Base-by-base conservation (phyloP, 257 asterid genomes). In the Solanum bulbocastanum region DNA sequence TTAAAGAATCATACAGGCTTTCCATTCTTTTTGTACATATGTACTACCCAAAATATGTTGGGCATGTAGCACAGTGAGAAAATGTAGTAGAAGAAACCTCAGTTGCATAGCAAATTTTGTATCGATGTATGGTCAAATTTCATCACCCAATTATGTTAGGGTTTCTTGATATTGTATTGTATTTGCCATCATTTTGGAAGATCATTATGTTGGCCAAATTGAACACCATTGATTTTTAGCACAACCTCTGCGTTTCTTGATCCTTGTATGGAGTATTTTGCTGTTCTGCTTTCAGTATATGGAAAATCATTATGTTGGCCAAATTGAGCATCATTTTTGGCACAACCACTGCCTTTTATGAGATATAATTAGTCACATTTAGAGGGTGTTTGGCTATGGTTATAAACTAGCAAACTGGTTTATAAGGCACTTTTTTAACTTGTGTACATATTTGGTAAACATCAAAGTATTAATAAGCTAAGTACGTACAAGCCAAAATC, bases 11-110 rank as follows among this genome's bases (percentile, higher is more conserved):
- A 16, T 68, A 87, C 86, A 92, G 87, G 81, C 69, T 71, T 79
- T 81, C 65, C 79, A 91, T 89, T 90, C 84, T 87, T 90, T 91
- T 52, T 89, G 94, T 72, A 88, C 60, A 85, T 52, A 22, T 33
- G 69, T 71, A 37, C 73, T 76, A 15, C 76, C 66, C 68, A 22
- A 76, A 37, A 36, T 83, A 78, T 68, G 87, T 88, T 35, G 86
- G 79, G 86, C 82, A 73, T 87, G 82, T 83, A 60, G 20, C 62
- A 8, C 82, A 32, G 72, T 75, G 56, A 52, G 89, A 87, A 87
- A 83, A 78, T 88, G 86, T 87, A 71, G 87, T 88, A 71, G 69
- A 86, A 86, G 42, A 82, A 30, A 32, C 30, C 18, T 35, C 42
- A 49, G 68, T 82, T 82, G 69, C 30, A 82, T 30, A 82, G 42